Evolutionary conservation across 306 rosid genomes (phyloP).

Genomic region (Cucurbita pepo): DNA sequence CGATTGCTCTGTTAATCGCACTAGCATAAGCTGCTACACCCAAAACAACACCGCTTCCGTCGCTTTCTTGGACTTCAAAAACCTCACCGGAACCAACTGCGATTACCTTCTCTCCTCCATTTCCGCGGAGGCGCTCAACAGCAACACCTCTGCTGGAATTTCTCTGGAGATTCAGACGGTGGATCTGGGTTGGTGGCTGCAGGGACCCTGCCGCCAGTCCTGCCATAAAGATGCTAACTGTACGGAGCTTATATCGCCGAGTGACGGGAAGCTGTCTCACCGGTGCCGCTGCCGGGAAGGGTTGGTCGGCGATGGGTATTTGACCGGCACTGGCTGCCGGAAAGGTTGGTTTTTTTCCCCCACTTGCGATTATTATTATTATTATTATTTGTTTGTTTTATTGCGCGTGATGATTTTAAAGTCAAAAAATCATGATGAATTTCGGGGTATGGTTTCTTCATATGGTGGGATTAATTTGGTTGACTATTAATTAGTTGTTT

Average conservation of each 20-base stretch:
- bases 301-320: slow-evolving; percentile 53
- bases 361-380: neutral
- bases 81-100: slow-evolving; percentile 17
- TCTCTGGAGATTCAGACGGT: slow-evolving; percentile 49
- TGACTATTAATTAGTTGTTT: neutral
- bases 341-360: slow-evolving; percentile 42
- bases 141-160: slow-evolving; percentile 19
- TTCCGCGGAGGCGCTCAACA: slow-evolving; percentile 17
- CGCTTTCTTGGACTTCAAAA: slow-evolving; percentile 14
- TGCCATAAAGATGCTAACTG: slow-evolving; percentile 49
- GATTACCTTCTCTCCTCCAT: slow-evolving; percentile 43
- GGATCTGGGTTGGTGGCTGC: slow-evolving; percentile 76
- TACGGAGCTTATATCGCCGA: slow-evolving; percentile 12
- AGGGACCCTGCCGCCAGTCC: slow-evolving; percentile 36
- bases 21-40: slow-evolving; percentile 50
- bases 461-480: neutral
- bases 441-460: neutral
- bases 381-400: neutral
- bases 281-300: slow-evolving; percentile 50
- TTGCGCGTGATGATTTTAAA: neutral
- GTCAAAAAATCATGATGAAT: slow-evolving; percentile 1
- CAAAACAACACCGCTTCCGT: neutral
- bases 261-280: slow-evolving; percentile 14
- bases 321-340: slow-evolving; percentile 57
- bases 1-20: slow-evolving; percentile 18